Evolutionary conservation across 2,329 filamentous ascomycete genomes (phyloP).

Genomic region (Talaromyces albobiverticillius): DNA sequence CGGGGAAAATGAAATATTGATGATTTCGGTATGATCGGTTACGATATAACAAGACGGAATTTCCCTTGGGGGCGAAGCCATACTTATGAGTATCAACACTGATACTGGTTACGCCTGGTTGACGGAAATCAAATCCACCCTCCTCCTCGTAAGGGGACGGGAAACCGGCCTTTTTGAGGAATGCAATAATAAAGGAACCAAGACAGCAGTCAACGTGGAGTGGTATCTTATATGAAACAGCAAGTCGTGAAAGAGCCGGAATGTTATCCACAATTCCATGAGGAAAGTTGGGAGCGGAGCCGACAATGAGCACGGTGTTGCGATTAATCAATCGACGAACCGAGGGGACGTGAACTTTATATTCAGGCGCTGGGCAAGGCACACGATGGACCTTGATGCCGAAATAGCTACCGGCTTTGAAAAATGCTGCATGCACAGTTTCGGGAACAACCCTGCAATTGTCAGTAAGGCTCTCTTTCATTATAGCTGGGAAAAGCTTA

Average conservation of each 20-base stretch:
- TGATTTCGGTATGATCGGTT: slow-evolving; percentile 73
- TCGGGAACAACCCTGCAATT: slow-evolving; percentile 76
- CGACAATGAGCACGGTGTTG: slow-evolving; percentile 91
- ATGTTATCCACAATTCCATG: slow-evolving; percentile 99
- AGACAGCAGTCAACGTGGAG: slow-evolving; percentile 98
- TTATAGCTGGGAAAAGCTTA: slow-evolving; percentile 44
- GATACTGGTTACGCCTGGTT: slow-evolving; percentile 92
- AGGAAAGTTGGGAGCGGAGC: slow-evolving; percentile 94
- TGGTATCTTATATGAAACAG: slow-evolving; percentile 73
- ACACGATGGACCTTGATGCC: slow-evolving; percentile 93
- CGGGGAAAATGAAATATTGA: slow-evolving; percentile 93
- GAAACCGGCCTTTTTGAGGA: slow-evolving; percentile 90
- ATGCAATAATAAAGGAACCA: slow-evolving; percentile 89
- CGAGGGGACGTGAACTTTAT: slow-evolving; percentile 76
- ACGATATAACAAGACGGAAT: slow-evolving; percentile 89
- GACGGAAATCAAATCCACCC: slow-evolving; percentile 86
- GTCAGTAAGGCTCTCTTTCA: slow-evolving; percentile 19
- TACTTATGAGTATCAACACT: slow-evolving; percentile 99
- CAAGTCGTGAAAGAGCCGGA: slow-evolving; percentile 75
- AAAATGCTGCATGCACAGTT: slow-evolving; percentile 93
- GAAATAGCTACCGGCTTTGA: slow-evolving; percentile 93
- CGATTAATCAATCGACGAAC: slow-evolving; percentile 85
- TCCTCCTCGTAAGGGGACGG: slow-evolving; percentile 58
- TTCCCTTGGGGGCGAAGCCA: slow-evolving; percentile 96
- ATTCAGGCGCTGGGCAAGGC: slow-evolving; percentile 75